phyloP scores from a whole-genome alignment of 805 yeast genomes.

The Deakozyma indianensis region DNA sequence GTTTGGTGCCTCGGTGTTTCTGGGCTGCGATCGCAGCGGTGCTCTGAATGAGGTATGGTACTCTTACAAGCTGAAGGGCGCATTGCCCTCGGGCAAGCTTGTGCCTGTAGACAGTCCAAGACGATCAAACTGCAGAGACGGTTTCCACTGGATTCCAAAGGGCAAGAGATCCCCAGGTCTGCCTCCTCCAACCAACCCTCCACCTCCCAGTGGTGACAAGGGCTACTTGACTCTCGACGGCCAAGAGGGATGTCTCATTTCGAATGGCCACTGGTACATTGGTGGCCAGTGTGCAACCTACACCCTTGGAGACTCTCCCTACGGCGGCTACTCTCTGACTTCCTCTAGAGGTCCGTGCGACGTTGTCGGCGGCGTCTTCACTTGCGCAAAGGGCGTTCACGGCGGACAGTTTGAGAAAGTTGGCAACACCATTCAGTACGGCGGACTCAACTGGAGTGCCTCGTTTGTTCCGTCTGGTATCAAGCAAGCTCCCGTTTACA shows the following conservation, averaged over 20 bases:
- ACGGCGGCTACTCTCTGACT: constrained; percentile 59
- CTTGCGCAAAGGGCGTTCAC: constrained; percentile 7
- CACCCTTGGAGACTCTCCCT: constrained; percentile 38
- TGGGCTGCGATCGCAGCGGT: constrained; percentile 39
- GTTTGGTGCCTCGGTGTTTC: constrained; percentile 35
- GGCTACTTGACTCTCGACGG: constrained; percentile 38
- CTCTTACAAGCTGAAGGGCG: constrained; percentile 61
- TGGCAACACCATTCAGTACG: neutral
- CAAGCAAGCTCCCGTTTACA: neutral
- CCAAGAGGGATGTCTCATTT: constrained; percentile 63
- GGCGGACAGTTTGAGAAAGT: neutral
- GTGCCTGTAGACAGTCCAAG: constrained; percentile 39
- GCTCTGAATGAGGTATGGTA: constrained; percentile 65
- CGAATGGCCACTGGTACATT: constrained; percentile 73
- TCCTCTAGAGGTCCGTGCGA: constrained; percentile 67
- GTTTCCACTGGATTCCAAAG: constrained; percentile 66
- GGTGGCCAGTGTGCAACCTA: constrained; percentile 78
- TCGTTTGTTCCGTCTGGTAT: neutral
- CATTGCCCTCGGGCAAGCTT: constrained; percentile 52
- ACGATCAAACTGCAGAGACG: constrained; percentile 54
- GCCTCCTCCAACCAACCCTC: constrained; percentile 13
- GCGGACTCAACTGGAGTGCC: neutral
- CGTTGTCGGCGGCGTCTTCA: constrained; percentile 40
- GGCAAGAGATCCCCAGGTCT: constrained; percentile 21
- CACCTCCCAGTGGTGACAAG: constrained; percentile 15